Evolutionary conservation across 1,284 basidiomycete species (phyloP).

Genomic region (Ceratobasidium papillatum): DNA sequence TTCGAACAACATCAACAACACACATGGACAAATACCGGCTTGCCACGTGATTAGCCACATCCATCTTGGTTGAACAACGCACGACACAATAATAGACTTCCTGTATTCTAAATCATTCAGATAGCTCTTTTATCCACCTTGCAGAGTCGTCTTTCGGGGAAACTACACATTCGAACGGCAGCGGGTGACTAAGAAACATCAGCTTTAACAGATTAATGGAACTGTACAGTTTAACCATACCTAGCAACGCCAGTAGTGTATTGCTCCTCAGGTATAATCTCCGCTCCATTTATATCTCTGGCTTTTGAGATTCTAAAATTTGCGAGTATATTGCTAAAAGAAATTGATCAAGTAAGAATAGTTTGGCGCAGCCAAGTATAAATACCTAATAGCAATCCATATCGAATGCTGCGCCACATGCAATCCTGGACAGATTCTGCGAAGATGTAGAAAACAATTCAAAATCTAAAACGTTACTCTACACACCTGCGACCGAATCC

Average conservation of each 20-base stretch:
- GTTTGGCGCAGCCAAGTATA: not conserved
- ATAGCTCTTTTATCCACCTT: too few species aligned
- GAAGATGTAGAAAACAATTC: not conserved
- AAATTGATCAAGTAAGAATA: not conserved
- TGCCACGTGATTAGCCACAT: too few species aligned
- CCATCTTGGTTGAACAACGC: too few species aligned
- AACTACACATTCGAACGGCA: conserved; percentile 12
- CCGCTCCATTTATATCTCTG: conserved; percentile 11
- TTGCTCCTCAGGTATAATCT: conserved; percentile 17
- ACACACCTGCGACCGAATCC: conserved; percentile 24
- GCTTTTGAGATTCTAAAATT: conserved; percentile 15
- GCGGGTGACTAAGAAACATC: not conserved
- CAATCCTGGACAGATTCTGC: conserved; percentile 24
- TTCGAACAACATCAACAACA: too few species aligned
- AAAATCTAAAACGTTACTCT: not conserved
- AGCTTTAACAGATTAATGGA: too few species aligned
- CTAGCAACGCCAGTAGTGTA: conserved; percentile 13
- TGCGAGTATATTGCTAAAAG: conserved; percentile 10
- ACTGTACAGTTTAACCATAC: not conserved
- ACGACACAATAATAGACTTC: too few species aligned
- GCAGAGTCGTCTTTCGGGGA: too few species aligned
- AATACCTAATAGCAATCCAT: conserved; percentile 32
- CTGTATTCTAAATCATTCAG: too few species aligned
- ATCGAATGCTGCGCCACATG: conserved; percentile 36
- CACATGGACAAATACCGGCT: too few species aligned